Percentiles rank a stretch among this genome's conserved stretches.
These are phyloP conservation scores for Colletotrichum echinochloae DNA, from an alignment of 2,329 filamentous ascomycete species.

Conservation along the genomic window DNA sequence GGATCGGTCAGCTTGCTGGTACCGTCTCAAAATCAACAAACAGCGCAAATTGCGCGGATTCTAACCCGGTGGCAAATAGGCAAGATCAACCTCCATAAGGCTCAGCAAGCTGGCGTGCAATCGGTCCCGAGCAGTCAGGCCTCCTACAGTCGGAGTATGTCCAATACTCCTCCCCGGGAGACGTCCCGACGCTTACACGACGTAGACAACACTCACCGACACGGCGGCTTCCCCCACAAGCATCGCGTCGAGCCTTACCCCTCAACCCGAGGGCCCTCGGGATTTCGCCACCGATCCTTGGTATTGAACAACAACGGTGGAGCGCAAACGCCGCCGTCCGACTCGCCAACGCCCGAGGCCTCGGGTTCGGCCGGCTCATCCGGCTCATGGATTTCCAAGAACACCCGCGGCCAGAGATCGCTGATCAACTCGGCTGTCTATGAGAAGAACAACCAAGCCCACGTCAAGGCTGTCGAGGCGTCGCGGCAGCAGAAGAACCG, in stretches of 20 bases:
- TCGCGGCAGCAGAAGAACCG: conserved; percentile 70
- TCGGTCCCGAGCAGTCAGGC: conserved; percentile 47
- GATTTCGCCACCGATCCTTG: conserved; percentile 63
- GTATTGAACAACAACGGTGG: conserved; percentile 71
- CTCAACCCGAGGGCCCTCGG: conserved; percentile 47
- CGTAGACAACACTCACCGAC: conserved; percentile 51
- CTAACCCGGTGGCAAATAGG: conserved; percentile 58
- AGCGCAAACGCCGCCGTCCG: conserved; percentile 45
- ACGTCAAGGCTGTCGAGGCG: conserved; percentile 78
- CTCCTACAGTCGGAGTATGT: conserved; percentile 51
- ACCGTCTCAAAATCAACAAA: conserved; percentile 17
- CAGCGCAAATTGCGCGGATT: conserved; percentile 37
- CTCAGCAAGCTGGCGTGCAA: conserved; percentile 63
- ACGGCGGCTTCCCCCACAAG: conserved; percentile 44
- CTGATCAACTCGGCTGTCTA: conserved; percentile 85
- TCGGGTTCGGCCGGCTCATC: conserved; percentile 52
- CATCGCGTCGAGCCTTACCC: conserved; percentile 44
- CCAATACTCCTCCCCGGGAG: background rate
- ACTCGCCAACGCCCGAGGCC: conserved; percentile 41
- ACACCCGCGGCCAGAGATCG: conserved; percentile 80
- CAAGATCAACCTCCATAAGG: conserved; percentile 85
- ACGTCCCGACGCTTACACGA: conserved; percentile 15
- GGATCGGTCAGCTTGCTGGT: conserved; percentile 66
- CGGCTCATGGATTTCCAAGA: conserved; percentile 74
- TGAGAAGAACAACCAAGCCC: conserved; percentile 77